Percentiles rank a stretch among this genome's conserved stretches.
Conservation (phyloP, 495 filamentous ascomycete genomes). For the Cairneyella variabilis region DNA sequence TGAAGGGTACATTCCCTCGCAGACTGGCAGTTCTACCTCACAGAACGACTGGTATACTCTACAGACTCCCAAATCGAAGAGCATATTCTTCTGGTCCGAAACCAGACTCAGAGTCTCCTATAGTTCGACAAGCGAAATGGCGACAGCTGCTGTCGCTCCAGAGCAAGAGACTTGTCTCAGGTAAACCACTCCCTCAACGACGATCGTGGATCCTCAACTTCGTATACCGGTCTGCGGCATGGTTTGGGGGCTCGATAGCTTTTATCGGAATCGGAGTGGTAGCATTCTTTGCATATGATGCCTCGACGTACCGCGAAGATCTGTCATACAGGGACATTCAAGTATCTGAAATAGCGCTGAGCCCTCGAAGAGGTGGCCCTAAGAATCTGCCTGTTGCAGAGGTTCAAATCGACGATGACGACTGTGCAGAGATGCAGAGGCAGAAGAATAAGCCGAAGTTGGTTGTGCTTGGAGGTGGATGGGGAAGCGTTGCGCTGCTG, state of each 20-base stretch:
- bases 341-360: slow-evolving; percentile 77
- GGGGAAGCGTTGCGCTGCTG: slow-evolving; percentile 88
- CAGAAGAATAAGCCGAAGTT: slow-evolving; percentile 84
- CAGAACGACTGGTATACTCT: neutral
- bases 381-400: slow-evolving; percentile 96
- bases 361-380: slow-evolving; percentile 80
- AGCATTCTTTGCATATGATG: slow-evolving; percentile 93
- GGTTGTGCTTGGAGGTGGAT: slow-evolving; percentile 91
- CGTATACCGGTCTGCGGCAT: slow-evolving; percentile 45
- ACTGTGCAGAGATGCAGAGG: slow-evolving; percentile 58
- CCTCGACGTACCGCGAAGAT: slow-evolving; percentile 77
- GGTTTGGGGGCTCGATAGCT: slow-evolving; percentile 43
- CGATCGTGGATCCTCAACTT: slow-evolving; percentile 44
- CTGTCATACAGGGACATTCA: slow-evolving; percentile 64
- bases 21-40: neutral
- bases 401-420: slow-evolving; percentile 81
- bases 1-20: neutral
- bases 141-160: slow-evolving; percentile 6
- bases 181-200: slow-evolving; percentile 42
- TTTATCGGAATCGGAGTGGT: slow-evolving; percentile 51
- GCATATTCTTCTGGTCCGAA: neutral
- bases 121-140: neutral
- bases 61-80: neutral
- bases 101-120: neutral
- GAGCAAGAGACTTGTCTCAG: slow-evolving; percentile 33